Evolutionary conservation across 2,329 filamentous ascomycete genomes (phyloP), one percentile per base, ranked within the genome.

Genomic region (Mycosphaerella arachidis): DNA sequence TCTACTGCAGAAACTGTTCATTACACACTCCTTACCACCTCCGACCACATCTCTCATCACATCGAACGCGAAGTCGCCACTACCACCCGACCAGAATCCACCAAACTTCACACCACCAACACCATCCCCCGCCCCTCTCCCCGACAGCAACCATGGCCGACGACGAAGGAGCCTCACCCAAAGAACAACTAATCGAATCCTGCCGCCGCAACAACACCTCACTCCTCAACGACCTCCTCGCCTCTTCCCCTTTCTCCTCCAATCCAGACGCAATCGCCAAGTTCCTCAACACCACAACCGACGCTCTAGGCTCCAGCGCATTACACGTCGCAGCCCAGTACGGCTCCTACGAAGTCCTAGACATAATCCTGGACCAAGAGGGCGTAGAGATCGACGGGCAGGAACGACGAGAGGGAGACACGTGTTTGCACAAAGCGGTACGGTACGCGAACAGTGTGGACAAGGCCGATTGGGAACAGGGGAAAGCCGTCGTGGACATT

Each of bases 141-240:
- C n/a, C n/a, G n/a, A n/a, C n/a, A n/a, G n/a, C n/a, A 43, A 63
- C 53, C 58, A 70, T 70, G 70, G 63, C 68, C 24, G 61, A 56
- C 70, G 70, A 71, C 62, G 67, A 96, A 89, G 94, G 93, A 74
- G 93, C 93, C 68, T 90, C 90, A 61, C 85, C 87, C 51, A 83
- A 87, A 75, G 93, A 97, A 79, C 84, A 90, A 71, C 84, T 97
- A 69, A 86, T 97, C 77, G 93, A 96, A 80, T 91, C 94, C 70
- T 96, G 90, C 78, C 91, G 93, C 63, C 86, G 92, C 72, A 93
- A 97, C 82, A 97, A 97, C 78, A 87, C 87, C 67, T 88, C 93
- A 56, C 86, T 97, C 62, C 85, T 97, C 58, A 78, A 84, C 68
- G 88, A 94, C 70, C 83, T 92, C 59, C 82, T 97, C 67, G 77